These are phyloP conservation scores for Pneumocystis carinii DNA, from an alignment of 1,139 yeast species.

Conservation along the genomic window DNA sequence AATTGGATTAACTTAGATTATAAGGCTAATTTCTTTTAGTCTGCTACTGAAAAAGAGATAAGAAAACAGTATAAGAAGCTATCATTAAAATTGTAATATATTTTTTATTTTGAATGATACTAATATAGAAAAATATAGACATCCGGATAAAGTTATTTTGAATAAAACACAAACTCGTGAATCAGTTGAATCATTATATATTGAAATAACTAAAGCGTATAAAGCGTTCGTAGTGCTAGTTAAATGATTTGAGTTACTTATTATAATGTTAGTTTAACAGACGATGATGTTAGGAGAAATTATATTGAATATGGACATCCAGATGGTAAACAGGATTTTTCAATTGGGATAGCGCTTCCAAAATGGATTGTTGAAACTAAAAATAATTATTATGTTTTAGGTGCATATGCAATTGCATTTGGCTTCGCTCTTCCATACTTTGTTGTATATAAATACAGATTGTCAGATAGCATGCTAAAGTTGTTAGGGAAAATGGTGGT, in stretches of 20 bases:
- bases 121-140: constrained; percentile 23
- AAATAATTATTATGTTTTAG: constrained; percentile 51
- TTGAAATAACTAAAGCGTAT: constrained; percentile 78
- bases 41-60: constrained; percentile 63
- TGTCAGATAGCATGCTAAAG: constrained; percentile 16
- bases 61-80: constrained; percentile 73
- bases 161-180: constrained; percentile 47
- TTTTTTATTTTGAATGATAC: background rate
- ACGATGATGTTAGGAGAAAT: constrained; percentile 70
- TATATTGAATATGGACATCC: constrained; percentile 87
- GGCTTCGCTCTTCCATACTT: constrained; percentile 65
- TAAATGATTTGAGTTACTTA: background rate
- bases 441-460: constrained; percentile 31
- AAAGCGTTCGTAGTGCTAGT: constrained; percentile 37
- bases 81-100: constrained; percentile 45
- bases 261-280: constrained; percentile 41
- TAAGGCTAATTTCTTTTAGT: constrained; percentile 14
- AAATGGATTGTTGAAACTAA: constrained; percentile 77
- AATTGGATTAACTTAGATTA: background rate
- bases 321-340: constrained; percentile 87
- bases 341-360: constrained; percentile 95
- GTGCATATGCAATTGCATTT: constrained; percentile 54
- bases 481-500: constrained; percentile 57
- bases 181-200: constrained; percentile 64
- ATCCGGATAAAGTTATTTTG: constrained; percentile 70